Base-by-base conservation (phyloP, 177 flowering plant species). In the Vitis hybrid region DNA sequence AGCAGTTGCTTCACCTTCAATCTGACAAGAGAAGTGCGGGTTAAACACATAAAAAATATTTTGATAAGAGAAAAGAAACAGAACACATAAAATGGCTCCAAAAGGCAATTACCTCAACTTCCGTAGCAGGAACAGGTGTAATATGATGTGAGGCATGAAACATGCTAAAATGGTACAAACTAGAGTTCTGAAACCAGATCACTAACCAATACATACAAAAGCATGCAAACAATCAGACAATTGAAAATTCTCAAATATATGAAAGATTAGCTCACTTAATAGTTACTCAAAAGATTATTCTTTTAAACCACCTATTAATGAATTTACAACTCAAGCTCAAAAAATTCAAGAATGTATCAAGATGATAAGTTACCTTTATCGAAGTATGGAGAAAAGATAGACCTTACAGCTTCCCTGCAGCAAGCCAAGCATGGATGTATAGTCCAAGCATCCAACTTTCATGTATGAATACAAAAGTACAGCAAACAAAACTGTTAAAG, bases 111-210 rank as follows among this genome's bases (percentile, higher is more conserved):
- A 92, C 98, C 96, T 94, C 93, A 13, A 73, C 75, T 76, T 88
- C 81, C 52, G 92, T 69, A 14, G 98, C 96, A 75, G 88, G 89
- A 62, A 89, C 89, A 62, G 94, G 85, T 52, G 72, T 40, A 48
- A 88, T 84, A 80, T 95, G 99, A 81, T 93, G 93, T 7, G 98
- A 95, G 21, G 97, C 97, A 73, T 93, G 99, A 77, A 91, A 91
- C 99, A 95, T 89, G 79, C 98, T 93, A 74, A 90, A 93, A 76
- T 95, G 98, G 74, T 88, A 95, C 74, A 93, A 64, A 62, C 86
- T 90, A 56, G 96, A 79, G 79, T 93, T 91, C 90, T 93, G 99
- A 80, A 90, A 91, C 99, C 99, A 93, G 71, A 93, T 86, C 60
- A 78, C 99, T 95, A 82, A 70, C 70, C 69, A 75, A 72, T 54